Evolutionary conservation across 1,284 basidiomycete species (phyloP), one percentile per base, ranked within the genome.

Genomic region (Lignosus rhinocerotis): DNA sequence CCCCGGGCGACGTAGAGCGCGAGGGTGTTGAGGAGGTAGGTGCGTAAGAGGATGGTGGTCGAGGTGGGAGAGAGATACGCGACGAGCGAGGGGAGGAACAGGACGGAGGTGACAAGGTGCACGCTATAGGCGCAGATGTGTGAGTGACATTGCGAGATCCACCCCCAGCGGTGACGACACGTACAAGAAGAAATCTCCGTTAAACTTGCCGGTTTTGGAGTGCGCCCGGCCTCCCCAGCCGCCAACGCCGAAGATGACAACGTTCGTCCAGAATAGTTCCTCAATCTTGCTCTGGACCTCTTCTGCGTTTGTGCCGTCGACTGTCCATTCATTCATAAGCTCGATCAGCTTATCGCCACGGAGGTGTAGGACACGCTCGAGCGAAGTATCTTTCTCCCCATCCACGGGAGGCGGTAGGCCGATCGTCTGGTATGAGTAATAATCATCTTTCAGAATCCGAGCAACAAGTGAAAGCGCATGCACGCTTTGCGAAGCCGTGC

Each of bases 311-410:
- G 55, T 61, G 70, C 73, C 66, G 43, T 74, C 70, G 8, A 80
- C 71, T 11, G 69, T 73, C 87, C 86, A 89, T 59, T 79, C 73
- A 1, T 73, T 69, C 6, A 78, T 78, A 48, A 83, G 76, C 12
- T 76, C 69, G 6, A 72, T 67, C 7, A 88, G 68, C 2, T 73
- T 67, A 0, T 73, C 68, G 0, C 78, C 77, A n/a, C 54, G 53
- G 0, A 39, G 21, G 7, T 55, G 33, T 11, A 59, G 49, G 14
- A 75, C 68, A 16, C 73, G 70, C 9, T 67, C 60, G 72, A 49
- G 57, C 0, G 69, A 65, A 6, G 66, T 63, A 0, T 58, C 45
- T 25, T 69, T n/a, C 45, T 54, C 42, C 38, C 43, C 56, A 5
- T 66, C 66, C n/a, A 67, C 56, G 1, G 53, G 59, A 9, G 63